These are phyloP conservation scores for Saccharomyces paradoxus DNA, from an alignment of 805 yeast species.

Conservation along the genomic window DNA sequence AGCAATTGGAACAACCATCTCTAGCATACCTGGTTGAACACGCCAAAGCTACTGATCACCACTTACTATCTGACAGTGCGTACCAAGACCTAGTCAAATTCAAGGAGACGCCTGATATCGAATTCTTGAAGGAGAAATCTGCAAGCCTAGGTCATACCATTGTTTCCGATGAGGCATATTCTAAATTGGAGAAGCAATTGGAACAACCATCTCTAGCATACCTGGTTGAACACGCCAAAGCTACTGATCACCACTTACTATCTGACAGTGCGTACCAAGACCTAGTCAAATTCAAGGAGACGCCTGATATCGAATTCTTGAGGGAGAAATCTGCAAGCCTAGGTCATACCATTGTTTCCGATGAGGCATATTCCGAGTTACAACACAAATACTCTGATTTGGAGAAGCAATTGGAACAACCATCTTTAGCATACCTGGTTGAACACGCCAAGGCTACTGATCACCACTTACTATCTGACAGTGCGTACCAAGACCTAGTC, in stretches of 20 bases:
- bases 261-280: background rate
- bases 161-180: background rate
- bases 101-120: conserved; percentile 8
- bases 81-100: conserved; percentile 9
- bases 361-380: background rate
- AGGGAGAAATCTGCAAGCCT: conserved; percentile 3
- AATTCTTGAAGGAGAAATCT: conserved; percentile 2
- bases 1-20: conserved; percentile 10
- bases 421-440: too few relatives aligned
- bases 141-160: background rate
- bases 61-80: conserved; percentile 13
- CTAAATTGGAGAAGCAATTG: background rate
- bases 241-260: conserved; percentile 18
- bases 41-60: conserved; percentile 20
- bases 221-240: conserved; percentile 20
- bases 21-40: conserved; percentile 20
- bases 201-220: conserved; percentile 16
- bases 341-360: conserved; percentile 14
- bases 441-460: too few relatives aligned
- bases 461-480: too few relatives aligned
- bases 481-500: too few relatives aligned
- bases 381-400: conserved; percentile 5
- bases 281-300: background rate
- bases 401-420: too few relatives aligned
- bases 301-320: conserved; percentile 10